Evolutionary conservation across 305 asterid species (phyloP).

Genomic region (Ilex paraguariensis): DNA sequence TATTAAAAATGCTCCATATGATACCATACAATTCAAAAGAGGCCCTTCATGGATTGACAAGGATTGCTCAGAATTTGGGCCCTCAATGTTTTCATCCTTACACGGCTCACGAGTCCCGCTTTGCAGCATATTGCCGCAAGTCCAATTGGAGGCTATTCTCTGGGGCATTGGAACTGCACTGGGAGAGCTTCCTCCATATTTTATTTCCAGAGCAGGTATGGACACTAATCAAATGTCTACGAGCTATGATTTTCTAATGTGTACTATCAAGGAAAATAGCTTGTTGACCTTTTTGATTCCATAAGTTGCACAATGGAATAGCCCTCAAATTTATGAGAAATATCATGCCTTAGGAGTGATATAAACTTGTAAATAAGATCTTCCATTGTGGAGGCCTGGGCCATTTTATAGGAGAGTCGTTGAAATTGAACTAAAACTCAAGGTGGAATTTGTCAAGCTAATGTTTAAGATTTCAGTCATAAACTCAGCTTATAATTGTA

Average conservation of each 20-base stretch:
- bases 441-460: no score
- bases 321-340: no score
- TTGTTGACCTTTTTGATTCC: neutral
- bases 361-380: no score
- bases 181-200: conserved; percentile 38
- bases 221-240: neutral
- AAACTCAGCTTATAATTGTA: no score
- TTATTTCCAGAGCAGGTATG: conserved; percentile 33
- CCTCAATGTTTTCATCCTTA: conserved; percentile 15
- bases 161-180: conserved; percentile 41
- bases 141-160: conserved; percentile 28
- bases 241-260: neutral
- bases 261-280: neutral
- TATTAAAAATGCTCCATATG: conserved; percentile 28
- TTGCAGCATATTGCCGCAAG: conserved; percentile 25
- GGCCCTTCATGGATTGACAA: conserved; percentile 35
- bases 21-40: conserved; percentile 29
- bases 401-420: no score
- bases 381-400: no score
- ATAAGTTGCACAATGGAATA: no score
- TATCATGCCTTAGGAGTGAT: no score
- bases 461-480: no score
- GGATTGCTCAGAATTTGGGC: conserved; percentile 26
- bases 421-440: no score
- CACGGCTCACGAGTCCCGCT: conserved; percentile 27